phyloP scores from a whole-genome alignment of 768 basidiomycete species.

The Suillus subluteus region DNA sequence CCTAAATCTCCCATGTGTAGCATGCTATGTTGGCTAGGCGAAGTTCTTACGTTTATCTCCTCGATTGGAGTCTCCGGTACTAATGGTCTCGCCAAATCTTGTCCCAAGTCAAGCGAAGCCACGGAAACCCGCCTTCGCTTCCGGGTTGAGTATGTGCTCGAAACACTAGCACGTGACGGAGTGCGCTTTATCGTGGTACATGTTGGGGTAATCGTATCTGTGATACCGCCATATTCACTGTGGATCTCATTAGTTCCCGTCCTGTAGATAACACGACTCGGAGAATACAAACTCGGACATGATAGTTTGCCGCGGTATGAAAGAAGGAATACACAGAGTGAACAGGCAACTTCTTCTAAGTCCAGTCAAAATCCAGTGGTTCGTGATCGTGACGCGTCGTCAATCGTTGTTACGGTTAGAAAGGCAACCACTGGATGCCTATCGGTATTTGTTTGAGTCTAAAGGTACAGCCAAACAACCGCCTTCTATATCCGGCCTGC shows the following conservation, averaged over 20 bases:
- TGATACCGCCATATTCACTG: slow-evolving; percentile 21
- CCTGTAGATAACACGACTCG: slow-evolving; percentile 1
- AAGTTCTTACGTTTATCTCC: slow-evolving; percentile 32
- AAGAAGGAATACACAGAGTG: too few relatives aligned
- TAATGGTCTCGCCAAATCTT: slow-evolving; percentile 32
- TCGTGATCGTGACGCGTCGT: slow-evolving; percentile 2
- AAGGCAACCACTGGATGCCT: neutral
- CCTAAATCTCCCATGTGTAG: slow-evolving; percentile 35
- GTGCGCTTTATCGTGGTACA: slow-evolving; percentile 39
- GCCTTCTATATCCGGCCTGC: slow-evolving; percentile 8
- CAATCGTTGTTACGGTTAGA: slow-evolving; percentile 2
- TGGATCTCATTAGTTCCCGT: neutral
- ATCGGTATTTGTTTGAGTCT: slow-evolving; percentile 27
- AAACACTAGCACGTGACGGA: slow-evolving; percentile 40
- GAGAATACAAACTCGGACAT: slow-evolving; percentile 36
- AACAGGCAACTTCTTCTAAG: neutral
- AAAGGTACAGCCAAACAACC: slow-evolving; percentile 33
- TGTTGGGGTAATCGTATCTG: slow-evolving; percentile 31
- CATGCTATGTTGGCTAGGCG: slow-evolving; percentile 3
- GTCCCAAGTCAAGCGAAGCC: slow-evolving; percentile 40
- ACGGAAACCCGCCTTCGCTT: slow-evolving; percentile 48
- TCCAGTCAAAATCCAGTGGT: neutral
- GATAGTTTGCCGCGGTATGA: neutral
- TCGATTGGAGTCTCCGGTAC: slow-evolving; percentile 24
- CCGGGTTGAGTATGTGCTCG: slow-evolving; percentile 42